Conservation (phyloP, 306 rosid genomes). For the Rosa lucieae region DNA sequence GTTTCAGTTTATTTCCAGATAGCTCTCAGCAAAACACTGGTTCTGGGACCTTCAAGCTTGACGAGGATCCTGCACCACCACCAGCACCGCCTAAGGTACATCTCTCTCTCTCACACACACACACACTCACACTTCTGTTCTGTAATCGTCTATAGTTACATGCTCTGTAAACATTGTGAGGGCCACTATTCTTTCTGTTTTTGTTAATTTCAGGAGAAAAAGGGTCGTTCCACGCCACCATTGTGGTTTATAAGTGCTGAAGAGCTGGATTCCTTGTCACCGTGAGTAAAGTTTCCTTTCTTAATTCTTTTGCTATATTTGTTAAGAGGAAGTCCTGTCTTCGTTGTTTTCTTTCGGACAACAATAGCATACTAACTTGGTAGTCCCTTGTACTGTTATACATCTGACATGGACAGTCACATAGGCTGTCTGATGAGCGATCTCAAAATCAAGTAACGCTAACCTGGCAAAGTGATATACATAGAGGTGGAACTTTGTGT, state of each 20-base stretch:
- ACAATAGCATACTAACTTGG: too few relatives aligned
- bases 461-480: too few relatives aligned
- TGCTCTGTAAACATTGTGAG: background rate
- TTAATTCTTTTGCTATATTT: background rate
- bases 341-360: background rate
- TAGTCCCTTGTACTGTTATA: too few relatives aligned
- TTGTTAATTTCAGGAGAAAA: slow-evolving; percentile 71
- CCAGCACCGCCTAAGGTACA: slow-evolving; percentile 53
- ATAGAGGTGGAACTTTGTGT: too few relatives aligned
- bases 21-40: slow-evolving; percentile 43
- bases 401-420: too few relatives aligned
- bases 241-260: slow-evolving; percentile 62
- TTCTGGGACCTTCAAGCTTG: slow-evolving; percentile 47
- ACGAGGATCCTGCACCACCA: slow-evolving; percentile 46
- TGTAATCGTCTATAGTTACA: background rate
- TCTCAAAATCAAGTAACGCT: too few relatives aligned
- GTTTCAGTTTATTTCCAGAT: slow-evolving; percentile 58
- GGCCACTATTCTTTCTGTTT: slow-evolving; percentile 5
- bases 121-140: background rate
- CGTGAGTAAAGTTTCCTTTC: slow-evolving; percentile 50
- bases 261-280: slow-evolving; percentile 79
- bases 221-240: slow-evolving; percentile 72
- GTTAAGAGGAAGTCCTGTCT: background rate
- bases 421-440: too few relatives aligned
- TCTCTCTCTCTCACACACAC: background rate